These are phyloP conservation scores for Entelexis sorbosivorans DNA, from an alignment of 1,139 yeast genomes.

Conservation along the genomic window DNA sequence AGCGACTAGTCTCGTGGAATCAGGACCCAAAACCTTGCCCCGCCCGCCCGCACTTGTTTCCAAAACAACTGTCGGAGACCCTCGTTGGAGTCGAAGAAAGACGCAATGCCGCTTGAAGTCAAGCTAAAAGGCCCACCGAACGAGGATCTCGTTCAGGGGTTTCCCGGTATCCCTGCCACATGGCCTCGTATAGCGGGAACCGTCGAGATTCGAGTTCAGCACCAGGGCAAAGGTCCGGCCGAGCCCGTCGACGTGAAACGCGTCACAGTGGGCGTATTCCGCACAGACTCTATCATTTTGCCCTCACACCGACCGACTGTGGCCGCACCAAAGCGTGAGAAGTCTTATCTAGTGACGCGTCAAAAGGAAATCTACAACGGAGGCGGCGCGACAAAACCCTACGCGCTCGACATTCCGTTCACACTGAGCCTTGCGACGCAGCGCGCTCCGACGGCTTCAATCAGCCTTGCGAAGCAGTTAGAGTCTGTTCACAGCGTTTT, in stretches of 20 bases:
- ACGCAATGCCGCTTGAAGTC: conserved; percentile 26
- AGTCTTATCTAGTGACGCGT: conserved; percentile 32
- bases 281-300: conserved; percentile 32
- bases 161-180: conserved; percentile 36
- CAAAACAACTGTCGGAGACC: not conserved
- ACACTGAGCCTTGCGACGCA: conserved; percentile 30
- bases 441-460: conserved; percentile 31
- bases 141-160: conserved; percentile 35
- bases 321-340: conserved; percentile 28
- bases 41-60: not conserved
- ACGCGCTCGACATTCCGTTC: conserved; percentile 34
- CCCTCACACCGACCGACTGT: conserved; percentile 31
- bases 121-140: conserved; percentile 33
- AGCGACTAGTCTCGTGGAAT: not conserved
- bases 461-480: conserved; percentile 29
- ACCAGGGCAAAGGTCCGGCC: conserved; percentile 5
- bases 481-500: conserved; percentile 32
- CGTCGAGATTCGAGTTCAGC: conserved; percentile 30
- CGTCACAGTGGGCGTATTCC: conserved; percentile 32
- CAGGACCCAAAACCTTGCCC: not conserved
- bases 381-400: conserved; percentile 24
- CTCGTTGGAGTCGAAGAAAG: too few relatives aligned
- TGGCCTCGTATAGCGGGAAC: conserved; percentile 36
- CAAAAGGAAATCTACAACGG: conserved; percentile 25
- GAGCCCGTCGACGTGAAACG: conserved; percentile 23